Percentiles rank a stretch among this genome's conserved stretches.
Conservation (phyloP, 2,329 filamentous ascomycete species). For the Clonostachys byssicola region DNA sequence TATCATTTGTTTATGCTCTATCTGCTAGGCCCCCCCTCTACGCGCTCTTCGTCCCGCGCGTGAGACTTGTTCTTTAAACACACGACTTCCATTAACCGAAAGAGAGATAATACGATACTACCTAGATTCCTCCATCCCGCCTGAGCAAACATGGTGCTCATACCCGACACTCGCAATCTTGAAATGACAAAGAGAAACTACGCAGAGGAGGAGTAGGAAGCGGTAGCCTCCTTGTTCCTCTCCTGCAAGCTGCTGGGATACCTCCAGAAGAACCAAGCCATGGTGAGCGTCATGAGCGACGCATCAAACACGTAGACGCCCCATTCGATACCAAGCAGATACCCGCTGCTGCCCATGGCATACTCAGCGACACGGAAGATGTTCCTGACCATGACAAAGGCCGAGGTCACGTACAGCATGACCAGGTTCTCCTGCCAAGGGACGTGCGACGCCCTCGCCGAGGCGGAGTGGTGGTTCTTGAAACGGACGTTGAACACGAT, state of each 20-base stretch:
- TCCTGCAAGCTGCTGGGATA: background rate
- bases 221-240: background rate
- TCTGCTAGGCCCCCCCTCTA: too few species aligned
- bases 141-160: too few species aligned
- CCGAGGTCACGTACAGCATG: conserved; percentile 28
- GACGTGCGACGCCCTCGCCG: conserved; percentile 2
- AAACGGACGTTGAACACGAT: conserved; percentile 33
- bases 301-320: conserved; percentile 33
- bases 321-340: conserved; percentile 30
- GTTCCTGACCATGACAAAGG: conserved; percentile 33
- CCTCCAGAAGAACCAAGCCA: too few species aligned
- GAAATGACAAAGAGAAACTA: too few species aligned
- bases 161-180: too few species aligned
- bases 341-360: conserved; percentile 27
- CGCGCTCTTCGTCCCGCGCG: too few species aligned
- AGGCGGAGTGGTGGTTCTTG: conserved; percentile 2
- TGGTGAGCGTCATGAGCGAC: conserved; percentile 20
- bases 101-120: too few species aligned
- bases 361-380: conserved; percentile 43
- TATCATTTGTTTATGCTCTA: too few species aligned
- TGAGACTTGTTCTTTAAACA: too few species aligned
- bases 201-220: background rate
- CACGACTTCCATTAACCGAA: too few species aligned
- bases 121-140: too few species aligned
- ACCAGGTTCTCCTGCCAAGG: conserved; percentile 23